phyloP scores from a whole-genome alignment of 441 rosid species.

The Raphanus hybrid region DNA sequence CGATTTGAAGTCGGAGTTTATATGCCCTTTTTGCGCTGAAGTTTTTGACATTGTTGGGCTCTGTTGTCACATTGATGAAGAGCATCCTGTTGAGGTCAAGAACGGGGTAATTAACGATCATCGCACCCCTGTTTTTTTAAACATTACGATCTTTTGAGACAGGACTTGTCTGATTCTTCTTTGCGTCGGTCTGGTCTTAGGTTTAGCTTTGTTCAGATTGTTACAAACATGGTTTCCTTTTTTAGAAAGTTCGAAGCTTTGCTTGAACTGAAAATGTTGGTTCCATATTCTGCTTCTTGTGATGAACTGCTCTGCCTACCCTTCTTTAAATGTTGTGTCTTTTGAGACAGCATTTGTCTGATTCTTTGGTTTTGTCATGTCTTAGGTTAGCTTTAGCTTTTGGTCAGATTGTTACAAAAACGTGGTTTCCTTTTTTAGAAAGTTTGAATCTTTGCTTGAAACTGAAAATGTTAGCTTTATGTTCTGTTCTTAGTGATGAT shows the following conservation, averaged over 20 bases:
- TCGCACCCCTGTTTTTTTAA: neutral
- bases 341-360: neutral
- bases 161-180: neutral
- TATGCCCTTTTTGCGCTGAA: conserved; percentile 84
- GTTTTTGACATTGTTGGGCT: conserved; percentile 87
- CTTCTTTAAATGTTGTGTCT: conserved; percentile 15
- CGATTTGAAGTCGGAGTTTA: conserved; percentile 67
- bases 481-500: conserved; percentile 15
- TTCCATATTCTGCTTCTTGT: neutral
- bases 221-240: neutral
- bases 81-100: conserved; percentile 84
- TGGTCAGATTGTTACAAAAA: neutral
- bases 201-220: neutral
- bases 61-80: conserved; percentile 88
- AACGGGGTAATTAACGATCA: conserved; percentile 63
- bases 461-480: neutral
- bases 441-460: conserved; percentile 3
- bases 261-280: conserved; percentile 3
- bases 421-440: neutral
- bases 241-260: conserved; percentile 7
- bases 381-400: neutral
- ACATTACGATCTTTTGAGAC: neutral
- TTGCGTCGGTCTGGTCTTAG: conserved; percentile 7
- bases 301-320: conserved; percentile 30
- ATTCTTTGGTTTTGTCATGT: conserved; percentile 7